Conservation (phyloP, 257 asterid genomes). For the Solanum lycopersicoides region DNA sequence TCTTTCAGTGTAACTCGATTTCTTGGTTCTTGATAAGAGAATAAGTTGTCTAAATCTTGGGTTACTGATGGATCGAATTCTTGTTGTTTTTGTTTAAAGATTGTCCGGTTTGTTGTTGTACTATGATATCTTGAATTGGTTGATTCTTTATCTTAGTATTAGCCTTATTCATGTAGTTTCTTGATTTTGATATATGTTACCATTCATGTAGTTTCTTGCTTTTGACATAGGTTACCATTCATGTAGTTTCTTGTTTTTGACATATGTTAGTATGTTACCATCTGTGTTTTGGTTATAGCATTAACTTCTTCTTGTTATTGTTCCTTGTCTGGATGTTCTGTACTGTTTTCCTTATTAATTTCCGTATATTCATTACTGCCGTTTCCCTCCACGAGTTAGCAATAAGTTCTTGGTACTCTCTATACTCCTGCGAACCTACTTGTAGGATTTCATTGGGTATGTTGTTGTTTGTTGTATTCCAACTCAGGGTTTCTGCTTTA, state of each 20-base stretch:
- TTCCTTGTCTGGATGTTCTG: background rate
- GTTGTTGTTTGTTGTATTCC: background rate
- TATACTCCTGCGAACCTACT: background rate
- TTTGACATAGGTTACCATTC: no score
- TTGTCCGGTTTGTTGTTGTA: background rate
- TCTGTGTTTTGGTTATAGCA: background rate
- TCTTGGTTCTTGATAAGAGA: background rate
- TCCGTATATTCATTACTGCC: background rate
- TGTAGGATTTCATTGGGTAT: background rate
- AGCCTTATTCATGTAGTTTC: background rate
- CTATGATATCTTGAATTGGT: slow-evolving; percentile 5
- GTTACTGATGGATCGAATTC: background rate
- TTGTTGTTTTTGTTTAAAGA: background rate
- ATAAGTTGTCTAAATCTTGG: background rate
- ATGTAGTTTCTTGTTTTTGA: no score
- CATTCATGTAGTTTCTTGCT: no score
- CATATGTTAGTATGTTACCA: no score
- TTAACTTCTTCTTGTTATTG: background rate
- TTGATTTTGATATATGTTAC: background rate
- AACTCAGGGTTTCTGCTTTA: background rate
- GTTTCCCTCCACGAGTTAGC: background rate
- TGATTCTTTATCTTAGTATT: background rate
- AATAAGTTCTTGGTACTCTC: background rate
- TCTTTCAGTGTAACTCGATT: background rate
- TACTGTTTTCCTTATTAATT: background rate